Percentiles rank a stretch among this genome's conserved stretches.
Evolutionary conservation across 768 basidiomycete species (phyloP).

Genomic region (Boletus rubescentipes): DNA sequence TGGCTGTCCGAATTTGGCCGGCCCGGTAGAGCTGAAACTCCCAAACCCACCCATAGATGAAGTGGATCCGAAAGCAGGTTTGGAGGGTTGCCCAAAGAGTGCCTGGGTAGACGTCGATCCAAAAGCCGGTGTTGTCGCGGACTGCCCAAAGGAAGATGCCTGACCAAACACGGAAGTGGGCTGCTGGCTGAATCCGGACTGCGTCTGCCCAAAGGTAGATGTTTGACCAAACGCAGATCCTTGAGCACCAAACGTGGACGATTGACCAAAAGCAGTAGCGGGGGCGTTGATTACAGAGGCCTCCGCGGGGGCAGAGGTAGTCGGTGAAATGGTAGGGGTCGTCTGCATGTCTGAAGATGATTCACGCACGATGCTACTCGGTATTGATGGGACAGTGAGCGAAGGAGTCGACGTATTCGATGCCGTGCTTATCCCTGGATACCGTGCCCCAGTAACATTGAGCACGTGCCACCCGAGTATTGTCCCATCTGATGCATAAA

Average conservation of each 20-base stretch:
- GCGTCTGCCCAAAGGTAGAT: constrained; percentile 17
- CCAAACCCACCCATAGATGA: constrained; percentile 30
- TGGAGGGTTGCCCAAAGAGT: constrained; percentile 18
- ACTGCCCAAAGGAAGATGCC: constrained; percentile 22
- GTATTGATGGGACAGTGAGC: constrained; percentile 5
- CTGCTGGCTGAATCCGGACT: constrained; percentile 16
- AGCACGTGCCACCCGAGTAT: constrained; percentile 71
- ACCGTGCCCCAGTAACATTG: constrained; percentile 50
- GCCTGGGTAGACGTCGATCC: constrained; percentile 18
- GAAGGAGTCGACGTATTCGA: constrained; percentile 11
- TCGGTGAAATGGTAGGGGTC: constrained; percentile 25
- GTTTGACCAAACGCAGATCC: constrained; percentile 35
- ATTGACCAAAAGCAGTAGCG: constrained; percentile 36
- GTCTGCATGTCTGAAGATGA: constrained; percentile 32
- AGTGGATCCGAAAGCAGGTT: constrained; percentile 24
- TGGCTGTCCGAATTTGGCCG: constrained; percentile 34
- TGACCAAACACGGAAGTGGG: constrained; percentile 26
- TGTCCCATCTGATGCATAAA: constrained; percentile 78
- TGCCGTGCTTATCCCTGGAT: constrained; percentile 51
- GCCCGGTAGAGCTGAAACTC: constrained; percentile 30
- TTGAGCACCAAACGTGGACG: constrained; percentile 28
- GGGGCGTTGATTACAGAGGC: constrained; percentile 30
- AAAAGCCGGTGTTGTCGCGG: constrained; percentile 10
- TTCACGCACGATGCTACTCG: constrained; percentile 27
- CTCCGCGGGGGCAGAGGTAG: constrained; percentile 15